These are phyloP conservation scores for Cyberlindnera japonica DNA, from an alignment of 805 yeast genomes.

Conservation along the genomic window DNA sequence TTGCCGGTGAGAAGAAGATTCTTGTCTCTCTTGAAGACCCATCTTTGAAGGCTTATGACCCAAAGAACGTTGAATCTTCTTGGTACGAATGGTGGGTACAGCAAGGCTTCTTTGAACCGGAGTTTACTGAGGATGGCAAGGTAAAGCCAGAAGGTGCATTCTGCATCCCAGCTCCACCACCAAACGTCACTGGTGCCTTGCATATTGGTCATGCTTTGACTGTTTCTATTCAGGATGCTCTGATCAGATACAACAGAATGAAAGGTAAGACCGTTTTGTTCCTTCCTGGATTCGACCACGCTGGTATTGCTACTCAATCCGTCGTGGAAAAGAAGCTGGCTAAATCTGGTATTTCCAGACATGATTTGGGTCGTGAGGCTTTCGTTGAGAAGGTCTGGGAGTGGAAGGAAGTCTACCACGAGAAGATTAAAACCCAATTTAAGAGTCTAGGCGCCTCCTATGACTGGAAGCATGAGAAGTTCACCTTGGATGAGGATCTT, in stretches of 20 bases:
- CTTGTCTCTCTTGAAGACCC: slow-evolving; percentile 88
- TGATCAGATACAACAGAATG: slow-evolving; percentile 95
- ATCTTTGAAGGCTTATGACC: slow-evolving; percentile 89
- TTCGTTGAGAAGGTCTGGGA: slow-evolving; percentile 92
- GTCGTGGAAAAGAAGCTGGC: slow-evolving; percentile 94
- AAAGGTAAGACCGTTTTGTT: slow-evolving; percentile 90
- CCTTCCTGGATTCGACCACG: slow-evolving; percentile 97
- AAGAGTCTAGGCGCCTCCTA: slow-evolving; percentile 91
- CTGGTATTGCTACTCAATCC: slow-evolving; percentile 98
- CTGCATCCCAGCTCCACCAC: slow-evolving; percentile 98
- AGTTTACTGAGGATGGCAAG: slow-evolving; percentile 69
- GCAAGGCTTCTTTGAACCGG: slow-evolving; percentile 85
- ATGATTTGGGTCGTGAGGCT: slow-evolving; percentile 90
- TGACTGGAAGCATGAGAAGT: slow-evolving; percentile 93
- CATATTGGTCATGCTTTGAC: slow-evolving; percentile 99
- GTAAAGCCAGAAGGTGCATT: slow-evolving; percentile 79
- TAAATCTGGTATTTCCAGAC: slow-evolving; percentile 82
- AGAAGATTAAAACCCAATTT: slow-evolving; percentile 79
- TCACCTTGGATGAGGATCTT: slow-evolving; percentile 79
- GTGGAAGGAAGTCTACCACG: slow-evolving; percentile 95
- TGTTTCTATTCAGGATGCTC: slow-evolving; percentile 88
- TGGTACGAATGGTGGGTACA: slow-evolving; percentile 98
- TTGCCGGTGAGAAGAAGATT: slow-evolving; percentile 86
- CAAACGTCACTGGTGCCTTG: slow-evolving; percentile 97
- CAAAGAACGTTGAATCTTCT: slow-evolving; percentile 88